Evolutionary conservation across 192 early-diverging fungal species (phyloP), one percentile per base, ranked within the genome.

Genomic region (Funneliformis mosseae): DNA sequence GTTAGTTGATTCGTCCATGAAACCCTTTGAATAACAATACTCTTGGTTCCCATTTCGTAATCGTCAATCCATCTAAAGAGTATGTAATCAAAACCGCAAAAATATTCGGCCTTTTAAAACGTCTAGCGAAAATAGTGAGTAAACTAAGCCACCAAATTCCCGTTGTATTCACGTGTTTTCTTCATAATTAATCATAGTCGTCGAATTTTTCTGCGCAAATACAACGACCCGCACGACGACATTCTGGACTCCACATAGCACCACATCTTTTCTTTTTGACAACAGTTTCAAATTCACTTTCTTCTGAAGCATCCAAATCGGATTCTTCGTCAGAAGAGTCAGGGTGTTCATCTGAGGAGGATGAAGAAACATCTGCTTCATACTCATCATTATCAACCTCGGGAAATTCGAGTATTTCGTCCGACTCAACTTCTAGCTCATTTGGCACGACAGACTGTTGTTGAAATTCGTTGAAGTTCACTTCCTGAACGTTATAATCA

Each of bases 151-250:
- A 16, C 14, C 50, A 55, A 55, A 18, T 18, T 55, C 50, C 14
- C 50, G 16, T 16, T 16, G 50, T 18, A 12, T 18, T 55, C 18
- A 55, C 50, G 50, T 55, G 18, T 55, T 55, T 18, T 55, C 50
- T 12, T 55, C 50, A 55, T 18, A 16, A 55, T 55, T 18, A 55
- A 33, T 55, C 50, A 55, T 55, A 55, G 50, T 55, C 50, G 50
- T 55, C 50, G 50, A 55, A 18, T 55, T 55, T 55, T 55, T 55
- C 55, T 25, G 25, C 64, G 64, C 64, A 66, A 33, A 66, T 66
- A 66, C 64, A 66, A n/a, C 64, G 64, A 23, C 64, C 28, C n/a
- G 64, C 64, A 66, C 64, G 64, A 66, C 64, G 64, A 66, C 64
- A 66, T 66, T 66, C 27, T 7, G 64, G 28, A 38, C 64, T 66